phyloP scores from a whole-genome alignment of 805 yeast species.

The Metahyphopichia silvanorum region DNA sequence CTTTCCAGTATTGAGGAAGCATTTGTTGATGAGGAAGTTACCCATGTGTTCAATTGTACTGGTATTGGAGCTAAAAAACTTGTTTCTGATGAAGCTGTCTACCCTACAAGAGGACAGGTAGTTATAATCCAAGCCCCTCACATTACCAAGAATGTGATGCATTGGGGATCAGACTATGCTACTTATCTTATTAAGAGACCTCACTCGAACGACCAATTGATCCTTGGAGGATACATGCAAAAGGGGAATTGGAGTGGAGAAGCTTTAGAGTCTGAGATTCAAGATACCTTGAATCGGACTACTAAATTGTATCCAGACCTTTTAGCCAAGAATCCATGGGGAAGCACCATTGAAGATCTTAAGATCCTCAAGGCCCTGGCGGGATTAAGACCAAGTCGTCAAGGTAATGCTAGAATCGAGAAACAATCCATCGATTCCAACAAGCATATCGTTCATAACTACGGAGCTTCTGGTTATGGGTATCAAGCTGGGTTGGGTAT shows the following conservation, averaged over 20 bases:
- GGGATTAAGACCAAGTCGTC: conserved; percentile 74
- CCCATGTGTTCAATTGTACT: conserved; percentile 68
- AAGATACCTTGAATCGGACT: conserved; percentile 60
- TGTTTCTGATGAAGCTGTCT: conserved; percentile 56
- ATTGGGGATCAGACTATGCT: conserved; percentile 57
- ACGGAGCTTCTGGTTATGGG: conserved; percentile 68
- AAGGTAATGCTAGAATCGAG: conserved; percentile 75
- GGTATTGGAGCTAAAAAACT: conserved; percentile 66
- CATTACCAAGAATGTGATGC: conserved; percentile 52
- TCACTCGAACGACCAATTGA: conserved; percentile 57
- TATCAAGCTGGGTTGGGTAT: conserved; percentile 67
- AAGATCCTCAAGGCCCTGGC: conserved; percentile 65
- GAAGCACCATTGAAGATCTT: conserved; percentile 31
- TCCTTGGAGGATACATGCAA: conserved; percentile 75
- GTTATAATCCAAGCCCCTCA: conserved; percentile 71
- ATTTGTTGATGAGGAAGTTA: conserved; percentile 26
- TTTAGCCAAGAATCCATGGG: conserved; percentile 27
- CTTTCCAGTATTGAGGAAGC: conserved; percentile 59
- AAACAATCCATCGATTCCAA: conserved; percentile 27
- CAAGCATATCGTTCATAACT: conserved; percentile 55
- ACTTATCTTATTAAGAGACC: conserved; percentile 77
- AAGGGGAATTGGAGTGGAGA: conserved; percentile 60
- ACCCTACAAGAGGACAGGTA: conserved; percentile 81
- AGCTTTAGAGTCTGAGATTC: conserved; percentile 54
- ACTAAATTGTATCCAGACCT: conserved; percentile 51